Base-by-base conservation (phyloP, 305 asterid species). In the Andrographis paniculata region DNA sequence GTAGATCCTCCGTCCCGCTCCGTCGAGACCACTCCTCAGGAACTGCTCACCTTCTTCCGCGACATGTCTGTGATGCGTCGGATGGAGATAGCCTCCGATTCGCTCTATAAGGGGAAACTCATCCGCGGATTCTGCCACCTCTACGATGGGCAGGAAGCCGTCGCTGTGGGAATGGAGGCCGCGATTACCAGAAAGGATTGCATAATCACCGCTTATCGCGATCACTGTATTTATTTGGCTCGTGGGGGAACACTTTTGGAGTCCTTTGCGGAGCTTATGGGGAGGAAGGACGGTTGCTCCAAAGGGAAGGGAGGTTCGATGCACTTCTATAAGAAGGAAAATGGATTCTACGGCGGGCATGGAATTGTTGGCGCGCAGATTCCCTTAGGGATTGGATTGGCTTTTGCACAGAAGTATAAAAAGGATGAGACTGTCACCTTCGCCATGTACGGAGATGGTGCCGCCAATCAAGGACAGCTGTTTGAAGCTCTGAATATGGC, bases 401-500 rank as follows among this genome's bases (percentile, higher is more conserved):
- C 93, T 17, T 76, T 84, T 58, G 88, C 79, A n/a, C 95, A 80
- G 77, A 84, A 84, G 81, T 84, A 84, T 31, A 61, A 37, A 5
- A 84, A 84, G 60, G 93, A 84, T 17, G 95, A 76, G 45, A 52
- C 35, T 48, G 95, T 80, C 0, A 66, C 84, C 6, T 84, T 80
- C 42, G 50, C 93, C 0, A 21, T 84, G 82, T 84, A 84, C 20
- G 93, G 95, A 4, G 95, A 80, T 52, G 95, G 93, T 11, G 95
- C 93, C 0, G 95, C 95, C 3, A 84, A 84, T 70, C 95, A 84
- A 62, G 95, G 95, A 10, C 93, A 84, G 56, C 40, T 84, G 71
- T 84, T 84, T 55, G 95, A 84, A 70, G 95, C 95, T n/a, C 55
- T 84, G 70, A 84, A 84, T 58, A 84, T 84, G 82, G 75, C 95